Percentiles rank a stretch among this genome's conserved stretches.
Evolutionary conservation across 305 asterid species (phyloP).

Genomic region (Stenogyne calaminthoides): DNA sequence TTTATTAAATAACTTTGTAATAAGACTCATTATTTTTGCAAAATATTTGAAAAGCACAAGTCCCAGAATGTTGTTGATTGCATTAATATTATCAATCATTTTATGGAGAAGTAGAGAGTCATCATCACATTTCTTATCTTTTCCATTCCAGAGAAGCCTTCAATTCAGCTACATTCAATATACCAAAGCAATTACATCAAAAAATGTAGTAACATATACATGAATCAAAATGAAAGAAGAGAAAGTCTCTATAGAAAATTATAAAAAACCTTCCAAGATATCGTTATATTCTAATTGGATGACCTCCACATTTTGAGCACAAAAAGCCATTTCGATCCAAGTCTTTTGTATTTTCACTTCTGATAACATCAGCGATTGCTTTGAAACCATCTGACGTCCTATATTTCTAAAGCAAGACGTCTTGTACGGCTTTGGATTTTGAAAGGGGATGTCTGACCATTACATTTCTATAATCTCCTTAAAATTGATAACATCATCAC

Average conservation of each 20-base stretch:
- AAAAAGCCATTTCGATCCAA: background rate
- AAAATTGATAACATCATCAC: constrained; percentile 72
- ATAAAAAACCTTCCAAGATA: background rate
- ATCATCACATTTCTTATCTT: no score
- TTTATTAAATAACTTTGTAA: no score
- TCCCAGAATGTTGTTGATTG: no score
- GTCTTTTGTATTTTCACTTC: background rate
- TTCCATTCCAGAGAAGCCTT: no score
- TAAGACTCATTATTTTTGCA: no score
- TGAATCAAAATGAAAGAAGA: no score
- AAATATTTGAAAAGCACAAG: no score
- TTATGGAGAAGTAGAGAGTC: no score
- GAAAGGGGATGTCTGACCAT: background rate
- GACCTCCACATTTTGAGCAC: background rate
- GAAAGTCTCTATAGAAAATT: background rate
- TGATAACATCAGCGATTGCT: background rate
- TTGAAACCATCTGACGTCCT: background rate
- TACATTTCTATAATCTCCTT: constrained; percentile 55
- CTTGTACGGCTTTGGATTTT: background rate
- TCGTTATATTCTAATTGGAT: background rate
- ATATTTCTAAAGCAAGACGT: background rate
- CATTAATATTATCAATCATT: no score
- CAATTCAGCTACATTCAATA: no score
- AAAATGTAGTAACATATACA: no score
- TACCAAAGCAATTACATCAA: no score